Evolutionary conservation across 2,329 filamentous ascomycete species (phyloP), one percentile per base, ranked within the genome.

Genomic region (Hortaea sp.): DNA sequence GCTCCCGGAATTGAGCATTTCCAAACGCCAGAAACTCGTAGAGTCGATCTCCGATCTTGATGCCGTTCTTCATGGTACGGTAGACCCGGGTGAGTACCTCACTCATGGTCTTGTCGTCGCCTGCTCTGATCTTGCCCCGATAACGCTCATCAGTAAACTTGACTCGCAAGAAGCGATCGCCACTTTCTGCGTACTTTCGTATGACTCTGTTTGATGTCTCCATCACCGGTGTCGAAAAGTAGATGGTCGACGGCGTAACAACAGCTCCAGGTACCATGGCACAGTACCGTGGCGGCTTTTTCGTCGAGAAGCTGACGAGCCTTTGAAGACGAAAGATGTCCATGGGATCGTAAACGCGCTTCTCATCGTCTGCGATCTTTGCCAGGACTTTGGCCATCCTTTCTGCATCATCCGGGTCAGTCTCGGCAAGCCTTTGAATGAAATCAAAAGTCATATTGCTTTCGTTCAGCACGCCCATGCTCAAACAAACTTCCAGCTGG

Each of bases 11-110:
- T 57, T 98, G 92, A 0, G 92, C 95, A 63, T 92, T 97, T 0
- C 92, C 90, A 67, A 89, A 95, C 0, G 90, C 92, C 28, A 98
- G 77, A 53, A 97, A 97, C 55, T 90, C 78, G 63, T 88, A 98
- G 48, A 79, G 78, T 6, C 87, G 81, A 52, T 83, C 85, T 4
- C 87, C 92, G 42, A 98, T 81, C 0, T 73, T 73, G 53, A 98
- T 90, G 0, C 92, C 92, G 46, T 92, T 78, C 39, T 69, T 74
- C 59, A 97, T 69, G 0, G 83, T 77, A 41, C 83, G 76, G 51
- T 79, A 79, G 13, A 95, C 75, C 9, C 88, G 78, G 28, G 79
- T 79, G 63, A 85, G 95, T 0, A 95, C 63, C 12, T 70, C 65
- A 39, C 65, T 59, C 42, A 58, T 61, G 10, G 59, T 59, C 11